phyloP scores from a whole-genome alignment of 2,329 filamentous ascomycete species.

The Colletotrichum destructivum region DNA sequence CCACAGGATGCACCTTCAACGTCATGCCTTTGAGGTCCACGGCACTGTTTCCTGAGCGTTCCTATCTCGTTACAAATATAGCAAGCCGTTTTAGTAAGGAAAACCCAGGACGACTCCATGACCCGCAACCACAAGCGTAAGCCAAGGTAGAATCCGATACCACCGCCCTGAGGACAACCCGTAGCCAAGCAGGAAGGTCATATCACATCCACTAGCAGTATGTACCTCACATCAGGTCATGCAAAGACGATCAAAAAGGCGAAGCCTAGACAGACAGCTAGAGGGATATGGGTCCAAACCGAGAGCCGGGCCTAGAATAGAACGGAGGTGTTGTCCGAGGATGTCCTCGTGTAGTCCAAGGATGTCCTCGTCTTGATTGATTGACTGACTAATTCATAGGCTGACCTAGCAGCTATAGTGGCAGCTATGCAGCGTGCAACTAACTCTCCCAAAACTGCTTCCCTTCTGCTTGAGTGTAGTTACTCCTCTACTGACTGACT shows the following conservation, averaged over 20 bases:
- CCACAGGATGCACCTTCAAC: conserved; percentile 20
- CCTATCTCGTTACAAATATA: not conserved
- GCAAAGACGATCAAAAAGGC: too few relatives aligned
- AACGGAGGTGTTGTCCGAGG: too few relatives aligned
- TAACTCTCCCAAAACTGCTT: too few relatives aligned
- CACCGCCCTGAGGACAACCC: not conserved
- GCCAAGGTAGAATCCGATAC: not conserved
- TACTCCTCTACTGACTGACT: too few relatives aligned
- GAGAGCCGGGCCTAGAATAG: too few relatives aligned
- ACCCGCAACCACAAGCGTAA: conserved; percentile 1
- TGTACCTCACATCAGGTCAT: not conserved
- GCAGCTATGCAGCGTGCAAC: too few relatives aligned
- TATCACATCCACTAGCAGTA: not conserved
- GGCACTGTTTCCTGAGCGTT: conserved; percentile 3
- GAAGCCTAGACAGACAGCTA: too few relatives aligned
- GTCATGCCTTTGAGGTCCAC: conserved; percentile 6
- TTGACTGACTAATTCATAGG: too few relatives aligned
- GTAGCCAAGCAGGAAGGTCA: not conserved
- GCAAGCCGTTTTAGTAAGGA: not conserved
- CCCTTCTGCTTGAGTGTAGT: too few relatives aligned
- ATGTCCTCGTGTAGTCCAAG: too few relatives aligned
- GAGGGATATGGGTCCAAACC: not conserved
- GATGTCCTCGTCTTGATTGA: too few relatives aligned
- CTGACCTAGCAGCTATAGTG: too few relatives aligned
- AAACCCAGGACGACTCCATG: not conserved